Percentiles rank a stretch among this genome's conserved stretches.
Conservation (phyloP, 495 filamentous ascomycete genomes). For the Tuber magnatum region DNA sequence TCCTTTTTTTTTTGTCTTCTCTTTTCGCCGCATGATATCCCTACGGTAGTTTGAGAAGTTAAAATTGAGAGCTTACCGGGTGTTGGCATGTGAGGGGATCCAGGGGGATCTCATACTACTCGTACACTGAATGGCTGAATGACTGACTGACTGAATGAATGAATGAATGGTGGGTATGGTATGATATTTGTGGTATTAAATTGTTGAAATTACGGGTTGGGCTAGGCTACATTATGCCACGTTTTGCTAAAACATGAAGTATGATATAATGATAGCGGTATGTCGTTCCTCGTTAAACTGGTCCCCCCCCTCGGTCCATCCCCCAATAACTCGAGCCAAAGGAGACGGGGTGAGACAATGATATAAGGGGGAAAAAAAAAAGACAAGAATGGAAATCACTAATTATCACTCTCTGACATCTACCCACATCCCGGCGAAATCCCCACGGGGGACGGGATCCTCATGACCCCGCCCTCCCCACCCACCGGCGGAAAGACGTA, state of each 20-base stretch:
- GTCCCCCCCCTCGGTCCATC: background rate
- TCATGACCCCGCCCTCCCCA: background rate
- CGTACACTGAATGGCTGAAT: too few relatives aligned
- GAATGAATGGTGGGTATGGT: background rate
- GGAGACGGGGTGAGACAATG: background rate
- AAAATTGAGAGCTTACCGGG: background rate
- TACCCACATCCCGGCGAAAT: slow-evolving; percentile 35
- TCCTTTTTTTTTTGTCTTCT: background rate
- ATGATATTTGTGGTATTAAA: background rate
- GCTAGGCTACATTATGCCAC: background rate
- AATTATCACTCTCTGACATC: slow-evolving; percentile 13
- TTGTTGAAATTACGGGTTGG: background rate
- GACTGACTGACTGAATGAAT: background rate
- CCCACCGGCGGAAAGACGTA: background rate
- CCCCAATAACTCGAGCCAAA: background rate
- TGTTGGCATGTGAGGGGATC: background rate
- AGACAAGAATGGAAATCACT: background rate
- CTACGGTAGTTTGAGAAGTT: background rate
- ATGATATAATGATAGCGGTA: background rate
- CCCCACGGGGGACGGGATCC: slow-evolving; percentile 32
- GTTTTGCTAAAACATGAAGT: background rate
- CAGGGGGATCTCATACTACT: background rate
- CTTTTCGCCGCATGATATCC: background rate
- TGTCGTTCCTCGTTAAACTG: background rate
- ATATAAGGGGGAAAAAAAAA: too few relatives aligned